Evolutionary conservation across 1,139 yeast genomes (phyloP).

Genomic region (Sugiyamaella paludigena): DNA sequence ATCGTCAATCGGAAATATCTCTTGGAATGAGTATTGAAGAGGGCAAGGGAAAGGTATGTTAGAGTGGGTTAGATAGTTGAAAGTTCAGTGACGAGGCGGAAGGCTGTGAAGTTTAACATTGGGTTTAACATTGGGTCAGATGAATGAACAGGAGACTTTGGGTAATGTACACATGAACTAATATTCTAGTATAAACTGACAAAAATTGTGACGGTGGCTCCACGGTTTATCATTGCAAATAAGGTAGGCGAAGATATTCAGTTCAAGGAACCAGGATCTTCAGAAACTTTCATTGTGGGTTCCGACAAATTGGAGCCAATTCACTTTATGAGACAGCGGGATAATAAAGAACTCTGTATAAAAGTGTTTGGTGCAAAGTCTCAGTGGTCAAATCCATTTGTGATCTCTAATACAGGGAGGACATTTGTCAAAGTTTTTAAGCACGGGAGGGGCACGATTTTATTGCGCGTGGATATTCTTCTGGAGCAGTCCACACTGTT

Average conservation of each 20-base stretch:
- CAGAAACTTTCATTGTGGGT: slow-evolving; percentile 29
- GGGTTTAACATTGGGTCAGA: too few species aligned
- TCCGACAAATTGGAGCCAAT: slow-evolving; percentile 59
- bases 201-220: slow-evolving; percentile 76
- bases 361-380: slow-evolving; percentile 42
- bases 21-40: slow-evolving; percentile 74
- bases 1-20: slow-evolving; percentile 63
- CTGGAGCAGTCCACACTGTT: slow-evolving; percentile 81
- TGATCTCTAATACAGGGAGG: slow-evolving; percentile 79
- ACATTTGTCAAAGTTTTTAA: slow-evolving; percentile 67
- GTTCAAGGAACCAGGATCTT: slow-evolving; percentile 59
- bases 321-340: slow-evolving; percentile 53
- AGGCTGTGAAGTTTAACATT: too few species aligned
- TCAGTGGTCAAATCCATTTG: slow-evolving; percentile 87
- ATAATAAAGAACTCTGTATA: slow-evolving; percentile 53
- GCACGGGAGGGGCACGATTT: slow-evolving; percentile 60
- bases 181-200: slow-evolving; percentile 56
- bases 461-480: slow-evolving; percentile 69
- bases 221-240: slow-evolving; percentile 76
- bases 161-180: slow-evolving; percentile 6
- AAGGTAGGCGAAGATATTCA: slow-evolving; percentile 55
- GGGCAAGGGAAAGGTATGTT: slow-evolving; percentile 65
- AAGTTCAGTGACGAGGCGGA: too few species aligned
- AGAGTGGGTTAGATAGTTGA: too few species aligned
- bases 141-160: too few species aligned